Base-by-base conservation (phyloP, 305 asterid genomes). In the Fraxinus paxiana region DNA sequence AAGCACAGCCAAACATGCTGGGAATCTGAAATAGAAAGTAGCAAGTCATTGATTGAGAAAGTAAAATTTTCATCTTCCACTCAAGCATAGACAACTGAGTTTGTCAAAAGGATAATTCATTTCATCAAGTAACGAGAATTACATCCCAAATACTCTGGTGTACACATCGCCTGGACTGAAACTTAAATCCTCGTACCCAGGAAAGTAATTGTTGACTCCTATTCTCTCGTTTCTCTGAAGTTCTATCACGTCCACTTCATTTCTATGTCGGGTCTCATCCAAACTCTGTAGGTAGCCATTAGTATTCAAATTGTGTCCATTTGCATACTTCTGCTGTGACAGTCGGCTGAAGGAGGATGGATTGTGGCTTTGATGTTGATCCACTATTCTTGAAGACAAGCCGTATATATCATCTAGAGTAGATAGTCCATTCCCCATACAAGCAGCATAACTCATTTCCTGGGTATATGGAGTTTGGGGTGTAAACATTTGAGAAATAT, bases 111-210 rank as follows among this genome's bases (percentile, higher is more conserved):
- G 8, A 61, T 72, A 77, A 65, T 80, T 22, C 84, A 81, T 83
- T 87, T 79, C 65, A 73, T 34, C 65, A 20, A 37, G 63, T 61
- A 59, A 38, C 6, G n/a, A 65, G 41, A 46, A 82, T 91, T 92
- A 92, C 97, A 90, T 87, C 81, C 93, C 92, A 76, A 90, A 93
- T 48, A 90, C 90, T 83, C 91, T 87, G 81, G 88, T 84, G 90
- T 90, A 92, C 87, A 90, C 88, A 84, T 95, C 97, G 4, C 94
- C 90, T 28, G 93, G 84, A 86, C 83, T 88, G 79, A 88, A 90
- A 91, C 84, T 88, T 76, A 86, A 30, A 87, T 91, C 97, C 76
- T 90, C 97, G 82, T 91, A 88, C 81, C 91, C 91, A 0, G 94
- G 82, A 63, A 84, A 90, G 90, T 87, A 90, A 13, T 84, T 84